Conservation (phyloP, 345 rosid species). For the Populus nigra region DNA sequence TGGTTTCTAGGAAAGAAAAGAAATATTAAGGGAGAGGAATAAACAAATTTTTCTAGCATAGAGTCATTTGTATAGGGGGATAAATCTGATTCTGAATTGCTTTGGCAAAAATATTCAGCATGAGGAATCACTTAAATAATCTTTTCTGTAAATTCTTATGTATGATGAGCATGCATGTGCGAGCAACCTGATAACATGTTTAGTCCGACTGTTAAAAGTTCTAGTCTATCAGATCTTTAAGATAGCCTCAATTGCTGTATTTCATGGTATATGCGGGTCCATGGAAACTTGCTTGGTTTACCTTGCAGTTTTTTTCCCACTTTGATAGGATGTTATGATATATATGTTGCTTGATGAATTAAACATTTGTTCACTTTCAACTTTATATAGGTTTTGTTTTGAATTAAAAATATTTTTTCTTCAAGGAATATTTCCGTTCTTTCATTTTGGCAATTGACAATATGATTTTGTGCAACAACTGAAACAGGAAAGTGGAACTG, state of each 20-base stretch:
- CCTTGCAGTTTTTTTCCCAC: too few relatives aligned
- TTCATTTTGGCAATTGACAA: background rate
- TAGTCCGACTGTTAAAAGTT: background rate
- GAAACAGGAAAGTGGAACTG: constrained; percentile 89
- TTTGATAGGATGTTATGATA: background rate
- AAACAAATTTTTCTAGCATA: background rate
- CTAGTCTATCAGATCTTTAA: background rate
- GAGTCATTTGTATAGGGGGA: too few relatives aligned
- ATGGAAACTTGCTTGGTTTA: too few relatives aligned
- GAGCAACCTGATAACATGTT: too few relatives aligned
- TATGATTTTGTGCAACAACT: background rate
- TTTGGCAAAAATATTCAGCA: too few relatives aligned
- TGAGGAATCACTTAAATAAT: too few relatives aligned
- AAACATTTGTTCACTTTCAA: background rate
- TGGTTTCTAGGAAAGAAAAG: background rate
- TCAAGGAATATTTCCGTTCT: background rate
- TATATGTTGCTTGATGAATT: background rate
- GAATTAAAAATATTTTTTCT: background rate
- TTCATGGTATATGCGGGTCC: too few relatives aligned
- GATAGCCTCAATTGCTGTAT: too few relatives aligned
- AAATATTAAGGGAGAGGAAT: background rate
- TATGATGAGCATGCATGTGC: background rate
- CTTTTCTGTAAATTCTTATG: background rate
- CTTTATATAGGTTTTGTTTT: background rate
- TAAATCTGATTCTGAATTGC: too few relatives aligned